Percentiles rank a stretch among this genome's conserved stretches.
Evolutionary conservation across 768 basidiomycete genomes (phyloP).

Genomic region (Suillus discolor): DNA sequence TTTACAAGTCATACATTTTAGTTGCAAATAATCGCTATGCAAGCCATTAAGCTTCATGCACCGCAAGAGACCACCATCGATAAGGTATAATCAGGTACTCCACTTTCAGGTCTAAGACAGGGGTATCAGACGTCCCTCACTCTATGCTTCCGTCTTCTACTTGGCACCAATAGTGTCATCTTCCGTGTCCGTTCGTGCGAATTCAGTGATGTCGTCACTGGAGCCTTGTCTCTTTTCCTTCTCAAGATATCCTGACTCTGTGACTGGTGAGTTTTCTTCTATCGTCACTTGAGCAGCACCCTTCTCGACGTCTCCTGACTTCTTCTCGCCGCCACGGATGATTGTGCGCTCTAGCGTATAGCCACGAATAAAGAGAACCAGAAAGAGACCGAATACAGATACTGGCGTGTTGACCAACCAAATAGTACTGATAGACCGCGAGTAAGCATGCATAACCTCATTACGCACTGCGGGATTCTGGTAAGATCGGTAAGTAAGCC

Average conservation of each 20-base stretch:
- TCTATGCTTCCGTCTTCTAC: constrained; percentile 11
- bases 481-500: constrained; percentile 8
- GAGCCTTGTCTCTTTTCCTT: constrained; percentile 4
- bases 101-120: not conserved
- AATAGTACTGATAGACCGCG: constrained; percentile 37
- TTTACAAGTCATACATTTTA: not conserved
- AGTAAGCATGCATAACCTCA: constrained; percentile 39
- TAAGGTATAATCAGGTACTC: not conserved
- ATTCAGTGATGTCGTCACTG: constrained; percentile 9
- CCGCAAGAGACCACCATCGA: not conserved
- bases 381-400: constrained; percentile 34
- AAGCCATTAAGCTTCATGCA: not conserved
- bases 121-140: not conserved
- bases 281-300: constrained; percentile 4
- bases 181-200: constrained; percentile 1
- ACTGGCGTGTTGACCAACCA: constrained; percentile 43
- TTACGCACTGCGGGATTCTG: constrained; percentile 33
- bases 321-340: constrained; percentile 15
- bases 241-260: constrained; percentile 3
- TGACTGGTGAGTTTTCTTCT: not conserved
- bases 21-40: not conserved
- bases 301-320: constrained; percentile 34
- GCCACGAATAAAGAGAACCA: constrained; percentile 35
- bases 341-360: constrained; percentile 37
- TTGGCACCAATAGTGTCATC: not conserved